These are phyloP conservation scores for Berberis vulgaris DNA, from an alignment of 164 flowering plant species.

Conservation along the genomic window DNA sequence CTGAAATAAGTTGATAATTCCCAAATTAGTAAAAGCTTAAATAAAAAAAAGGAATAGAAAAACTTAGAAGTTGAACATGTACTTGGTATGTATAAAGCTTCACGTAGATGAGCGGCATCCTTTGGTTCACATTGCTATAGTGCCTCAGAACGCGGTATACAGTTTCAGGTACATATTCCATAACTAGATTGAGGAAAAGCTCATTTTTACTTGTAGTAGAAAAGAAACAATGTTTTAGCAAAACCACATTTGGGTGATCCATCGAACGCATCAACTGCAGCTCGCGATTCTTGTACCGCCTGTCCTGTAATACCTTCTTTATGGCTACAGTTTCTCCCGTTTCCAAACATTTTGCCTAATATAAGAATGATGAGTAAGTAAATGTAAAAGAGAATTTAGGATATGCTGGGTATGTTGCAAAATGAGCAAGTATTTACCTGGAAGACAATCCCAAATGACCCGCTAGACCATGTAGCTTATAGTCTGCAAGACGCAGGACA, in stretches of 20 bases:
- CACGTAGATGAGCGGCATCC: conserved; percentile 90
- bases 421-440: conserved; percentile 41
- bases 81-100: conserved; percentile 87
- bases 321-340: conserved; percentile 88
- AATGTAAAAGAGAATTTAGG: neutral
- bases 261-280: conserved; percentile 85
- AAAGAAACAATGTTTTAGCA: conserved; percentile 87
- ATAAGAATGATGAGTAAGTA: neutral
- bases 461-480: conserved; percentile 93
- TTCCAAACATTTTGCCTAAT: conserved; percentile 91
- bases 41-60: neutral
- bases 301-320: conserved; percentile 90
- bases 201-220: conserved; percentile 88
- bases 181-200: conserved; percentile 83
- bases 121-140: conserved; percentile 64
- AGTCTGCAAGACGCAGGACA: conserved; percentile 39
- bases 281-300: conserved; percentile 92
- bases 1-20: conserved; percentile 25
- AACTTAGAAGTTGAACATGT: conserved; percentile 1
- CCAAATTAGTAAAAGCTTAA: neutral
- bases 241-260: conserved; percentile 91
- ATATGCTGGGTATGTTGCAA: neutral
- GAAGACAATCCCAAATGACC: conserved; percentile 91
- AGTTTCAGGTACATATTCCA: conserved; percentile 95
- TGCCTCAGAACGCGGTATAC: conserved; percentile 74